Evolutionary conservation across 306 rosid genomes (phyloP).

Genomic region (Prunus mongolica): DNA sequence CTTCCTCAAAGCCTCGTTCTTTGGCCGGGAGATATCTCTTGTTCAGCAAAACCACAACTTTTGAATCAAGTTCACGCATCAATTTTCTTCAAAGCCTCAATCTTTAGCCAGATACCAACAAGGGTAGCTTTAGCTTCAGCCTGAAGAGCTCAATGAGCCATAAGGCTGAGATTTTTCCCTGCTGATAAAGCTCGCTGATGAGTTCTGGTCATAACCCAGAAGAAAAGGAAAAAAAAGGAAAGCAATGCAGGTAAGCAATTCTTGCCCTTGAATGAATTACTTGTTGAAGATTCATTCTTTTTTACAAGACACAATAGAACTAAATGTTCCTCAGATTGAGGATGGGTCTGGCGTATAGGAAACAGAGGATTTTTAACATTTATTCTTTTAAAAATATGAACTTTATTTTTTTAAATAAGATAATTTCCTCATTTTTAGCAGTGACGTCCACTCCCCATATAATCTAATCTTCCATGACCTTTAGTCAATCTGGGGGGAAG

Average conservation of each 20-base stretch:
- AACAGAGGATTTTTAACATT: neutral
- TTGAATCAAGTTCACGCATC: no score
- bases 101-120: neutral
- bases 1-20: no score
- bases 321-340: neutral
- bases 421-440: neutral
- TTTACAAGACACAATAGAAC: neutral
- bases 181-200: neutral
- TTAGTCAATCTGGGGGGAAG: no score
- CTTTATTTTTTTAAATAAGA: neutral
- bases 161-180: neutral
- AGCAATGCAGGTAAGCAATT: neutral
- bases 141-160: neutral
- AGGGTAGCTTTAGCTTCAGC: neutral
- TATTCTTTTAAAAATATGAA: neutral
- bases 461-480: neutral
- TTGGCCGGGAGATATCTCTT: no score
- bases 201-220: neutral
- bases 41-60: no score
- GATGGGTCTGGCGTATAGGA: neutral
- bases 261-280: neutral
- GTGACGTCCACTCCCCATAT: neutral
- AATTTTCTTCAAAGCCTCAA: neutral
- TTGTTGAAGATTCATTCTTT: neutral
- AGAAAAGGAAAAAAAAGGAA: neutral